Percentiles rank a stretch among this genome's conserved stretches.
Conservation (phyloP, 2,329 filamentous ascomycete species). For the Fusarium brevicatenulatum region DNA sequence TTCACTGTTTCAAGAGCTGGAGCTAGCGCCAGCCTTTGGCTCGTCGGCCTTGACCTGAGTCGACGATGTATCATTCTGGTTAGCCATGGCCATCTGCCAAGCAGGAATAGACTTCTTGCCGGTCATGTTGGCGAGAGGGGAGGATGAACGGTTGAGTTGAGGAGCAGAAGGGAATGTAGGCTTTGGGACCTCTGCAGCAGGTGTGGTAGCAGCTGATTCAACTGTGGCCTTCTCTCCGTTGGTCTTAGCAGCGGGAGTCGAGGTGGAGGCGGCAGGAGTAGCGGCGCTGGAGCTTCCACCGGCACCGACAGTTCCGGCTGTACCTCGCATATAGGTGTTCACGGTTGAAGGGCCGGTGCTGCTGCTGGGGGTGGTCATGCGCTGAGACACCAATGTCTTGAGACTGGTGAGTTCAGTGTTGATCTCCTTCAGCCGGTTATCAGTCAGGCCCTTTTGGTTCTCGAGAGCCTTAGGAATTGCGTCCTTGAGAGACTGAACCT, state of each 20-base stretch:
- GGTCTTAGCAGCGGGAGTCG: constrained; percentile 34
- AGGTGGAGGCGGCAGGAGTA: constrained; percentile 42
- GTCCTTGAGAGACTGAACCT: constrained; percentile 84
- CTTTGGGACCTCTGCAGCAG: constrained; percentile 48
- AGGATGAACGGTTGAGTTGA: constrained; percentile 47
- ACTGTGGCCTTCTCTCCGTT: constrained; percentile 43
- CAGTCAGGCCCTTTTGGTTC: constrained; percentile 85
- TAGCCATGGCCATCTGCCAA: constrained; percentile 80
- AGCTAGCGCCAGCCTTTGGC: constrained; percentile 34
- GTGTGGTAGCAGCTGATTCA: constrained; percentile 42
- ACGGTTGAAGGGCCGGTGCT: constrained; percentile 43
- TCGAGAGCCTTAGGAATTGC: constrained; percentile 89
- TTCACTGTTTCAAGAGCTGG: constrained; percentile 23
- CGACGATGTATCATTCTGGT: constrained; percentile 54
- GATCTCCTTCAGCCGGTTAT: constrained; percentile 84
- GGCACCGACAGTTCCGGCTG: constrained; percentile 19
- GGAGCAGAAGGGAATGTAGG: constrained; percentile 41
- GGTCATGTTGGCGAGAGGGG: constrained; percentile 51
- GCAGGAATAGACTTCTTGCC: constrained; percentile 77
- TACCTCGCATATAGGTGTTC: constrained; percentile 42
- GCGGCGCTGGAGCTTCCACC: constrained; percentile 11
- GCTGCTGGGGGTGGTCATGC: constrained; percentile 59
- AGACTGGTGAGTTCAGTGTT: constrained; percentile 89
- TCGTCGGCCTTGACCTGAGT: constrained; percentile 44
- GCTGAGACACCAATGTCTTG: constrained; percentile 82